Base-by-base conservation (phyloP, 2,329 filamentous ascomycete genomes). In the Fusarium tricinctum region DNA sequence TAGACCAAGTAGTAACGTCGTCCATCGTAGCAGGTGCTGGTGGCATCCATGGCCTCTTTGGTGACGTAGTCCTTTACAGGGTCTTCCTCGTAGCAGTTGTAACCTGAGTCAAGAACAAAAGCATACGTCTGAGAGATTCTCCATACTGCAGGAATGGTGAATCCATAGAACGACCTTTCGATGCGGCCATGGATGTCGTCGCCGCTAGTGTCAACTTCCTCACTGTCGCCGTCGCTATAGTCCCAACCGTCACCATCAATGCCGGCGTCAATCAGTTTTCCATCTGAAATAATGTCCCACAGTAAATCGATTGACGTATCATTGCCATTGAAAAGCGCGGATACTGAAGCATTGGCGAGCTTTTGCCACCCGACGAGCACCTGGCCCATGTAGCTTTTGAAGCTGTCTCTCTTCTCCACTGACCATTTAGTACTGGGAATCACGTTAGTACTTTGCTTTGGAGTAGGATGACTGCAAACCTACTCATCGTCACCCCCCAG, bases 1-100 rank as follows among this genome's bases (percentile, higher is more conserved):
- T 52, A 19, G 15, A 44, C 39, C 39, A 53, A 53, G 17, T 53
- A 53, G 39, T 53, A 53, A 9, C 17, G 39, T 20, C 39, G 28
- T 20, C 30, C 8, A 0, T 6, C 19, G 17, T 20, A 33, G 3
- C 39, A 53, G 15, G 8, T 19, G 12, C 39, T 45, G 20, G 50
- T 53, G 6, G 50, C 39, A 26, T 44, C 20, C 45, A 48, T 35
- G 6, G 39, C 17, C 2, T 26, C 13, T 4, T 44, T 35, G 12
- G 13, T 10, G 2, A 45, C 12, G 8, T 53, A 53, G 8, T 53
- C 8, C 4, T 28, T 2, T 1, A 4, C 2, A 17, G 50, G 28
- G 1, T 53, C 12, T 19, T 33, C 28, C 19, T 6, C 8, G 15
- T 35, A 1, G 5, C 50, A 53, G 6, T 45, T 15, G 20, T 23